These are phyloP conservation scores for Trametes maxima DNA, from an alignment of 768 basidiomycete genomes.

Conservation along the genomic window DNA sequence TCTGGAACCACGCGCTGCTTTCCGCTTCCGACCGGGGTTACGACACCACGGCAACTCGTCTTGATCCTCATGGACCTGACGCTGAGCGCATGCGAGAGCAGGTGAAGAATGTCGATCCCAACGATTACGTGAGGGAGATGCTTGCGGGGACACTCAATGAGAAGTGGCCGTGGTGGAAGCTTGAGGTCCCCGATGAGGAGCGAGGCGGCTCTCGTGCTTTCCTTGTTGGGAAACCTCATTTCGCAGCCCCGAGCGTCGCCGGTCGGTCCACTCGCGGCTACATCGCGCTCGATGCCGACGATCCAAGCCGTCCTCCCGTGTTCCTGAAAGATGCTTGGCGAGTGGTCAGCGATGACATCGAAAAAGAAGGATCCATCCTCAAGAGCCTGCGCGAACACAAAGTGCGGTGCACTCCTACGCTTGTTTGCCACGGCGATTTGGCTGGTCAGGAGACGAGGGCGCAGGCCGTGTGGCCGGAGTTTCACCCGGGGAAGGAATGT, in stretches of 20 bases:
- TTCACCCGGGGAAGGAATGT: background rate
- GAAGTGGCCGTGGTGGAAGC: background rate
- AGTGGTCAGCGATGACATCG: background rate
- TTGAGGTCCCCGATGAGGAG: background rate
- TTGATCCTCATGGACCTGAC: background rate
- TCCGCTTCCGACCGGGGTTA: background rate
- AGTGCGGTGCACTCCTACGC: background rate
- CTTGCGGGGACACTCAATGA: background rate
- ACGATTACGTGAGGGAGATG: background rate
- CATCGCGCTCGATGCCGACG: background rate
- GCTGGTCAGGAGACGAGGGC: constrained; percentile 1
- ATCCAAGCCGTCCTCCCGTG: background rate
- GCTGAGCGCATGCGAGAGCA: background rate
- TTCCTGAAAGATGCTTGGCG: constrained; percentile 16
- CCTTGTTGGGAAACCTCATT: constrained; percentile 3
- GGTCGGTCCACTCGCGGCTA: constrained; percentile 15
- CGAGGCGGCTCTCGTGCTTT: background rate
- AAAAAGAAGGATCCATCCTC: constrained; percentile 5
- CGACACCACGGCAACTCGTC: constrained; percentile 1
- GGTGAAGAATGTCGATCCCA: background rate
- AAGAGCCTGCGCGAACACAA: background rate
- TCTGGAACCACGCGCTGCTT: background rate
- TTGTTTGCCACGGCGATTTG: constrained; percentile 6
- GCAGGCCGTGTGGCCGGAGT: background rate
- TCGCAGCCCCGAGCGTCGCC: background rate